Percentiles rank a stretch among this genome's conserved stretches.
These are phyloP conservation scores for Saccharomycopsis hybrid DNA, from an alignment of 1,139 yeast species.

Conservation along the genomic window DNA sequence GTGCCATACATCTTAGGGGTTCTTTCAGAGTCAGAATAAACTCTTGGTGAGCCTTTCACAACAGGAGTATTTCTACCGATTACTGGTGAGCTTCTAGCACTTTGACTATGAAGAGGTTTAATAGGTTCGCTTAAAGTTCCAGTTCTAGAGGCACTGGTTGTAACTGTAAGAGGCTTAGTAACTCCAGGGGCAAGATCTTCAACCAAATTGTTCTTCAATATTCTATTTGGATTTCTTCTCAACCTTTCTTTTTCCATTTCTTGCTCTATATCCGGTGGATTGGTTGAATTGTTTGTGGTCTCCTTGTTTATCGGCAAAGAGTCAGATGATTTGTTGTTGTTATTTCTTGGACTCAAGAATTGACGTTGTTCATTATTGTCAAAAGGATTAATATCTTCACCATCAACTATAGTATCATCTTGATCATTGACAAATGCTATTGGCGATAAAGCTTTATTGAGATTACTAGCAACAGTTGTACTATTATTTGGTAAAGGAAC, in stretches of 20 bases:
- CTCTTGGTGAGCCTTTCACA: slow-evolving; percentile 2
- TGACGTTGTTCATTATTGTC: background rate
- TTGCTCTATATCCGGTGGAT: slow-evolving; percentile 1
- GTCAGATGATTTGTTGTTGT: slow-evolving; percentile 8
- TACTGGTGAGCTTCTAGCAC: slow-evolving; percentile 9
- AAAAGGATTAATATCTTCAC: slow-evolving; percentile 8
- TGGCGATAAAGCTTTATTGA: slow-evolving; percentile 10
- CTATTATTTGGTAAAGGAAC: background rate
- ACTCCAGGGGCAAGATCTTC: background rate
- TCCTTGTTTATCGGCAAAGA: background rate
- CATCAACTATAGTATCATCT: background rate
- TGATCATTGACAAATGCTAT: slow-evolving; percentile 5
- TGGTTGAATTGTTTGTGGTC: background rate
- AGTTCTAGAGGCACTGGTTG: background rate
- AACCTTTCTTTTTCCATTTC: slow-evolving; percentile 6
- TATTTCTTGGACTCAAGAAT: background rate
- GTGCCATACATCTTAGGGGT: slow-evolving; percentile 18
- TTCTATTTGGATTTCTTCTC: slow-evolving; percentile 12
- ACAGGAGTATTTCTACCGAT: slow-evolving; percentile 3
- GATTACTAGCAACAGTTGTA: background rate
- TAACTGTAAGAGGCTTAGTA: too few relatives aligned
- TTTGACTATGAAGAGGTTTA: background rate
- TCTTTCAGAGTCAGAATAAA: slow-evolving; percentile 8
- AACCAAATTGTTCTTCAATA: background rate
- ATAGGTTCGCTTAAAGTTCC: background rate